Percentiles rank a stretch among this genome's conserved stretches.
These are phyloP conservation scores for Xylaria sp. DNA, from an alignment of 2,329 filamentous ascomycete genomes.

Conservation along the genomic window DNA sequence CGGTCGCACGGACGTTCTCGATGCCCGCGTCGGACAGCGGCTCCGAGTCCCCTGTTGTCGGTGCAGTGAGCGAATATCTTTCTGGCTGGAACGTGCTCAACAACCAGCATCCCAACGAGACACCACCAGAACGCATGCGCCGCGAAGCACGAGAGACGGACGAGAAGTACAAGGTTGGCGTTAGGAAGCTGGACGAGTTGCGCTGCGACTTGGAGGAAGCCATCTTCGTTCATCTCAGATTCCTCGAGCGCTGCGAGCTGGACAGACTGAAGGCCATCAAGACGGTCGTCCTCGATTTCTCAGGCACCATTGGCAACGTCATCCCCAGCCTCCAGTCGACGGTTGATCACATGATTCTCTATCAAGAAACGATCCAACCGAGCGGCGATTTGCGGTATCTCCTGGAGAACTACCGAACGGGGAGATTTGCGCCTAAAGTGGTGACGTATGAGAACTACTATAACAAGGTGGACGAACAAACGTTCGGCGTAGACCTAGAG, in stretches of 20 bases:
- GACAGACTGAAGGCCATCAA: slow-evolving; percentile 98
- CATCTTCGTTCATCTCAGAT: slow-evolving; percentile 90
- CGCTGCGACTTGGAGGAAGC: slow-evolving; percentile 95
- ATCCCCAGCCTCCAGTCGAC: slow-evolving; percentile 95
- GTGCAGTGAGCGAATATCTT: slow-evolving; percentile 87
- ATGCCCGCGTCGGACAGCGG: slow-evolving; percentile 68
- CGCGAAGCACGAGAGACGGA: slow-evolving; percentile 91
- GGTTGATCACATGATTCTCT: slow-evolving; percentile 98
- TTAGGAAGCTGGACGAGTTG: slow-evolving; percentile 87
- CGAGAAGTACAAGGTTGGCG: slow-evolving; percentile 88
- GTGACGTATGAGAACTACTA: slow-evolving; percentile 99
- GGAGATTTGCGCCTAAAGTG: slow-evolving; percentile 89
- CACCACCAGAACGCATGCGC: slow-evolving; percentile 83
- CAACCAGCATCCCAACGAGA: slow-evolving; percentile 92
- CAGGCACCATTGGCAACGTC: slow-evolving; percentile 95
- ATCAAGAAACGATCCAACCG: slow-evolving; percentile 98
- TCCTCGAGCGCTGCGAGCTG: slow-evolving; percentile 96
- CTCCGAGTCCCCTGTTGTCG: slow-evolving; percentile 82
- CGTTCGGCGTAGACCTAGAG: slow-evolving; percentile 97
- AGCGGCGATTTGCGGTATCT: slow-evolving; percentile 89
- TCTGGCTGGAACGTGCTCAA: slow-evolving; percentile 93
- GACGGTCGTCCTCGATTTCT: slow-evolving; percentile 96
- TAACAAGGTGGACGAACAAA: slow-evolving; percentile 96
- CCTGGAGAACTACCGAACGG: slow-evolving; percentile 95
- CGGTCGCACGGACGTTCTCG: slow-evolving; percentile 79